Evolutionary conservation across 2,329 filamentous ascomycete genomes (phyloP), one percentile per base, ranked within the genome.

Genomic region (Penicillium sp.): DNA sequence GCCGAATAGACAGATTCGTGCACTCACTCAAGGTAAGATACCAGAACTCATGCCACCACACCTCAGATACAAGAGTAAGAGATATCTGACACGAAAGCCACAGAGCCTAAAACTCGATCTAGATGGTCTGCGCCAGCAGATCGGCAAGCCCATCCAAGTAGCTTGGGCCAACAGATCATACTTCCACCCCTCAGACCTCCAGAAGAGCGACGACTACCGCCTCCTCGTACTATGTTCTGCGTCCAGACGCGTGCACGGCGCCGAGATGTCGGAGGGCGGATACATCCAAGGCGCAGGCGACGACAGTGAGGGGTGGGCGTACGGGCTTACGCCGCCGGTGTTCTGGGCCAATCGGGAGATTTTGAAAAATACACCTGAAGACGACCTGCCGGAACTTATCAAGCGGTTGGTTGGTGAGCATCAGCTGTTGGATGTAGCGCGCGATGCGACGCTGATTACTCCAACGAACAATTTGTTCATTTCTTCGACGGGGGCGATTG

Each of bases 201-300:
- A 60, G 1, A 68, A 68, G 38, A 52, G 87, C 32, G 74, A 80
- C 1, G 79, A 83, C 10, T 91, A 85, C 66, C 81, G 89, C 63
- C 86, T 90, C 0, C 77, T 97, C 2, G 83, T 97, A 21, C 90
- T 94, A 67, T 94, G 91, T 69, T 97, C 92, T 1, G 89, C 91
- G 11, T 96, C 91, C 1, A 83, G 86, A 31, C 82, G 88, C 14
- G 86, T 92, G 1, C 76, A 77, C 1, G 88, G 86, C 11, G 85
- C 83, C 3, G 90, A 93, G 69, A 79, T 84, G 62, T 84, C 84
- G 27, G 86, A 88, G 67, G 84, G 83, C 3, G 87, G 86, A 5
- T 99, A 99, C 68, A 88, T 99, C 55, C 94, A 97, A 74, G 94
- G 94, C 47, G 93, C 93, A 0, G 94, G 89, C 2, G 94, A 99